phyloP scores from a whole-genome alignment of 164 flowering plant genomes.

The Saururus chinensis region DNA sequence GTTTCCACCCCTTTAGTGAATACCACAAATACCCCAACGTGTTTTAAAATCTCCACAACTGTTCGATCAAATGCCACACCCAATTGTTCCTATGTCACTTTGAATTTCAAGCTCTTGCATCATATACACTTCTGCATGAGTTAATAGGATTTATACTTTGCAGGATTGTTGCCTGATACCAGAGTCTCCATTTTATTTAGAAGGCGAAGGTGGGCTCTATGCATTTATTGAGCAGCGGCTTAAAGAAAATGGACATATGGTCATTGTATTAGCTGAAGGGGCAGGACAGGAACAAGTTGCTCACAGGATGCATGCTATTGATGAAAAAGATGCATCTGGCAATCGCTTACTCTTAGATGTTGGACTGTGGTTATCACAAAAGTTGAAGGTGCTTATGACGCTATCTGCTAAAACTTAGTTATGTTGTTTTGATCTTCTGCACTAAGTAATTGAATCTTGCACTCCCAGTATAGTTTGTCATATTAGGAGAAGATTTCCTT shows the following conservation, averaged over 20 bases:
- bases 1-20: too few species aligned
- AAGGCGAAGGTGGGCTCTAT: slow-evolving; percentile 90
- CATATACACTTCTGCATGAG: too few species aligned
- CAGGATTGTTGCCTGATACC: slow-evolving; percentile 95
- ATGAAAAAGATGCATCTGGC: slow-evolving; percentile 72
- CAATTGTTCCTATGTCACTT: too few species aligned
- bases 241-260: slow-evolving; percentile 89
- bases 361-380: slow-evolving; percentile 83
- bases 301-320: slow-evolving; percentile 29
- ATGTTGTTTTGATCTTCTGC: background rate
- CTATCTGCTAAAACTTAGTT: too few species aligned
- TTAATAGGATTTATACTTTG: background rate
- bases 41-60: background rate
- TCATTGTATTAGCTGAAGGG: slow-evolving; percentile 92
- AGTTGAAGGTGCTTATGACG: slow-evolving; percentile 44
- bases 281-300: slow-evolving; percentile 83
- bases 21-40: too few species aligned
- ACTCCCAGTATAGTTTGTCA: background rate
- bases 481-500: background rate
- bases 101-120: background rate
- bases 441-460: background rate
- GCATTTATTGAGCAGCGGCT: slow-evolving; percentile 71
- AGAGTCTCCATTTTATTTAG: slow-evolving; percentile 86
- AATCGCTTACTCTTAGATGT: slow-evolving; percentile 79
- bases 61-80: too few species aligned